Conservation (phyloP, 192 early-diverging fungal species). For the Fimicolochytrium jonesii region DNA sequence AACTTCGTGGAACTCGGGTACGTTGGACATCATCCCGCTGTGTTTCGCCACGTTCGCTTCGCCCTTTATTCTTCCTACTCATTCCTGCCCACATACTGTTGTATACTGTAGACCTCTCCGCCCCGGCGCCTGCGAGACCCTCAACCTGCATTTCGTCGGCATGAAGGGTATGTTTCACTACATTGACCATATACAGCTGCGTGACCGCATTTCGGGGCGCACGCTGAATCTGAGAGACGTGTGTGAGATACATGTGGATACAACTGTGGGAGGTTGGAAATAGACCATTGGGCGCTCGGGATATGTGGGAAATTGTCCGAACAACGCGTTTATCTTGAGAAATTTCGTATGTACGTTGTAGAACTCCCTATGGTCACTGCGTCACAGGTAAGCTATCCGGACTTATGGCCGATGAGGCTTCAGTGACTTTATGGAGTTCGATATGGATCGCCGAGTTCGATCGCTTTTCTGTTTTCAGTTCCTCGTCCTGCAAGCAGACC, state of each 20-base stretch:
- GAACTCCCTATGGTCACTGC: too few species aligned
- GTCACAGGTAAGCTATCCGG: too few species aligned
- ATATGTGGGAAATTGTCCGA: too few species aligned
- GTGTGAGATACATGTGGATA: constrained; percentile 16
- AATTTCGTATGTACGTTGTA: too few species aligned
- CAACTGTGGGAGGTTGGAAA: not conserved
- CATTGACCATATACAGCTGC: constrained; percentile 32
- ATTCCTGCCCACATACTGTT: too few species aligned
- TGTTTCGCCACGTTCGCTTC: not conserved
- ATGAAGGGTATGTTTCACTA: constrained; percentile 33
- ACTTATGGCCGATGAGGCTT: too few species aligned
- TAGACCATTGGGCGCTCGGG: not conserved
- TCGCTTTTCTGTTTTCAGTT: constrained; percentile 53
- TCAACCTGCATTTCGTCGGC: constrained; percentile 43
- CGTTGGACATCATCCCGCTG: not conserved
- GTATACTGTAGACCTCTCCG: constrained; percentile 21
- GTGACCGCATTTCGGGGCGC: constrained; percentile 9
- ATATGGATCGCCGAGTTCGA: constrained; percentile 72
- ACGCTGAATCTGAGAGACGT: constrained; percentile 24
- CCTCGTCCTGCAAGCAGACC: constrained; percentile 38
- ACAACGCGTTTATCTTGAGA: too few species aligned
- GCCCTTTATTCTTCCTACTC: not conserved
- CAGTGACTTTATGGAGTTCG: constrained; percentile 33
- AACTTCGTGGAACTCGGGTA: constrained; percentile 35
- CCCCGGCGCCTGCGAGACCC: constrained; percentile 31